phyloP scores from a whole-genome alignment of 108 stramenopile genomes.

The Fistulifera solaris region DNA sequence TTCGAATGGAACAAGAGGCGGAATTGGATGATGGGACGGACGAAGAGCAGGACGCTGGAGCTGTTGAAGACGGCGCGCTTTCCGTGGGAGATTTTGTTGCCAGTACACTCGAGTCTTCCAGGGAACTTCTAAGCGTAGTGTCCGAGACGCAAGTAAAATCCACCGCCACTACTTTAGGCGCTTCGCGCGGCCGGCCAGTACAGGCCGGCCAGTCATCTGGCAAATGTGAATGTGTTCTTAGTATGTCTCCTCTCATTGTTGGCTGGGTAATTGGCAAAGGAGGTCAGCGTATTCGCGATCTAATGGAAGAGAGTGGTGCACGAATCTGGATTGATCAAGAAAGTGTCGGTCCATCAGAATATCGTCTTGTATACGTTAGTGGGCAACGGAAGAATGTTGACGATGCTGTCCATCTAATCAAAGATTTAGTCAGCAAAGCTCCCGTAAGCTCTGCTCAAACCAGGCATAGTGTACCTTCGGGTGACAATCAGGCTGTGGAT shows the following conservation, averaged over 20 bases:
- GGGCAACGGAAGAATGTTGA: constrained; percentile 68
- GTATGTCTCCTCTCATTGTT: constrained; percentile 67
- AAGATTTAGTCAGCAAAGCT: constrained; percentile 68
- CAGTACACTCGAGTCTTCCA: neutral
- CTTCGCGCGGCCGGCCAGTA: constrained; percentile 8
- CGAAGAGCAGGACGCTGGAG: neutral
- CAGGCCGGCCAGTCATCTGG: constrained; percentile 1
- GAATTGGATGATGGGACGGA: neutral
- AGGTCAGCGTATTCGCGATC: constrained; percentile 76
- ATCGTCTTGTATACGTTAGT: constrained; percentile 78
- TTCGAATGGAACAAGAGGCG: constrained; percentile 28
- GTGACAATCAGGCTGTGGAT: neutral
- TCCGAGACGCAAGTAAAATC: constrained; percentile 3
- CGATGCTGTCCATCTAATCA: constrained; percentile 58
- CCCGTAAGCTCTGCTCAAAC: constrained; percentile 37
- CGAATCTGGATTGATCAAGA: constrained; percentile 92
- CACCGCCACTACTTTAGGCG: constrained; percentile 27
- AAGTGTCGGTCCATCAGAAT: constrained; percentile 54
- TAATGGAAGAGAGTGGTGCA: constrained; percentile 86
- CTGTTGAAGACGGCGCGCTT: neutral
- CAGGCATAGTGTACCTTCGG: neutral
- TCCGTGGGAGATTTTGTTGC: neutral
- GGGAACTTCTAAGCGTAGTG: constrained; percentile 13
- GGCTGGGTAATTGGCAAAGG: constrained; percentile 90
- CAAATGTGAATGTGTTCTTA: constrained; percentile 50